Evolutionary conservation across 2,329 filamentous ascomycete genomes (phyloP).

Genomic region (Neofusicoccum laricinum): DNA sequence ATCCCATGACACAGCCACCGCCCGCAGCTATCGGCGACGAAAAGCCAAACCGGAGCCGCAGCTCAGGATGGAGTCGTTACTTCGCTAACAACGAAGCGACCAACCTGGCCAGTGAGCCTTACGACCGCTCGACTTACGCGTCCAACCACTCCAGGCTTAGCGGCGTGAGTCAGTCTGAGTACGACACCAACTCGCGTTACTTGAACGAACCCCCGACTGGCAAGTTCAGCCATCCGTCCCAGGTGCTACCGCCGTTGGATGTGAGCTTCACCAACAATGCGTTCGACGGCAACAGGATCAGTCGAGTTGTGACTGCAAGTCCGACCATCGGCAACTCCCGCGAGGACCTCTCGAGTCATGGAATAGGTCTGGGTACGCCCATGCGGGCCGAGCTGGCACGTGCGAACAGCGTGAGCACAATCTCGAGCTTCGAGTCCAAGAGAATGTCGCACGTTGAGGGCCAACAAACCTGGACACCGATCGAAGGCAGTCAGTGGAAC

Average conservation of each 20-base stretch:
- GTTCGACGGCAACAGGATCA: slow-evolving; percentile 60
- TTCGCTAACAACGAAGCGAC: slow-evolving; percentile 70
- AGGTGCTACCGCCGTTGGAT: slow-evolving; percentile 66
- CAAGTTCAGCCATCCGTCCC: slow-evolving; percentile 50
- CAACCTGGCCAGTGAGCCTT: slow-evolving; percentile 56
- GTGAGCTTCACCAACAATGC: slow-evolving; percentile 46
- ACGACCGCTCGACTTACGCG: slow-evolving; percentile 45
- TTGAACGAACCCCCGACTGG: slow-evolving; percentile 50
- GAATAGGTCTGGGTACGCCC: slow-evolving; percentile 21
- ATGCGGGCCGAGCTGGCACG: slow-evolving; percentile 39
- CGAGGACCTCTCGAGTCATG: slow-evolving; percentile 36
- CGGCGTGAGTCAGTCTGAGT: slow-evolving; percentile 36
- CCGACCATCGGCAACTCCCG: slow-evolving; percentile 64
- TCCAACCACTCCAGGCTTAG: slow-evolving; percentile 35
- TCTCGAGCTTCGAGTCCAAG: slow-evolving; percentile 24
- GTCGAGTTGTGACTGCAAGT: slow-evolving; percentile 65
- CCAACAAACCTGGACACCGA: slow-evolving; percentile 36
- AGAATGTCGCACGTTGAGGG: slow-evolving; percentile 27
- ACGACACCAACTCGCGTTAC: slow-evolving; percentile 56
- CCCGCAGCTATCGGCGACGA: slow-evolving; percentile 21
- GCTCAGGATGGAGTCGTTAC: slow-evolving; percentile 75
- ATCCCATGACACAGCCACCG: slow-evolving; percentile 25
- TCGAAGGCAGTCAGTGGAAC: slow-evolving; percentile 25
- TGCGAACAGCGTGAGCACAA: slow-evolving; percentile 34
- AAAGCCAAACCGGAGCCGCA: slow-evolving; percentile 37